Conservation (phyloP, 108 stramenopile species). For the Cyclotella atomus region DNA sequence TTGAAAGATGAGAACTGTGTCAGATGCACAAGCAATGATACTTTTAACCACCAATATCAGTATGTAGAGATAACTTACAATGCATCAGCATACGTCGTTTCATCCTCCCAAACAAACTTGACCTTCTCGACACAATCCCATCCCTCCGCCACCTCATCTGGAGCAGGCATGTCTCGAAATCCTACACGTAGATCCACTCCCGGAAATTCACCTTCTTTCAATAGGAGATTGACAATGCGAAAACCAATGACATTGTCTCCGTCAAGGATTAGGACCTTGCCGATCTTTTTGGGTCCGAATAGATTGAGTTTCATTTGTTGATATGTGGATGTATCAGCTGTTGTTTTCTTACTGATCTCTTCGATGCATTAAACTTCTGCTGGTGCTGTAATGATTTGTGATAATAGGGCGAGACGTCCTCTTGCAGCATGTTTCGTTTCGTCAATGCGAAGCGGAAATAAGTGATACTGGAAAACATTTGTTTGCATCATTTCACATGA, state of each 20-base stretch:
- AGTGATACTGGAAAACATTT: too few relatives aligned
- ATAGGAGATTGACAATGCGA: conserved; percentile 10
- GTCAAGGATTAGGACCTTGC: conserved; percentile 1
- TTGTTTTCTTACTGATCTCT: conserved; percentile 46
- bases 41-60: too few relatives aligned
- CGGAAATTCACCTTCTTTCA: conserved; percentile 3
- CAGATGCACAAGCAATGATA: too few relatives aligned
- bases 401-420: too few relatives aligned
- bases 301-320: conserved; percentile 9
- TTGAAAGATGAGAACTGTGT: background rate
- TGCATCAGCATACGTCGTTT: conserved; percentile 41
- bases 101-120: conserved; percentile 47
- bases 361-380: too few relatives aligned
- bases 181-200: conserved; percentile 12
- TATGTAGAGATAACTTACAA: conserved; percentile 17
- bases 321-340: conserved; percentile 28
- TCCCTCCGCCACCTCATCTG: conserved; percentile 2
- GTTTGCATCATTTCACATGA: too few relatives aligned
- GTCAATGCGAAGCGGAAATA: too few relatives aligned
- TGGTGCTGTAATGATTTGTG: too few relatives aligned
- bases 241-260: conserved; percentile 9
- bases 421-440: too few relatives aligned
- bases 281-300: background rate
- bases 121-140: conserved; percentile 33
- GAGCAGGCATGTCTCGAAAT: conserved; percentile 1